Base-by-base conservation (phyloP, 345 rosid genomes). In the Salix purpurea region DNA sequence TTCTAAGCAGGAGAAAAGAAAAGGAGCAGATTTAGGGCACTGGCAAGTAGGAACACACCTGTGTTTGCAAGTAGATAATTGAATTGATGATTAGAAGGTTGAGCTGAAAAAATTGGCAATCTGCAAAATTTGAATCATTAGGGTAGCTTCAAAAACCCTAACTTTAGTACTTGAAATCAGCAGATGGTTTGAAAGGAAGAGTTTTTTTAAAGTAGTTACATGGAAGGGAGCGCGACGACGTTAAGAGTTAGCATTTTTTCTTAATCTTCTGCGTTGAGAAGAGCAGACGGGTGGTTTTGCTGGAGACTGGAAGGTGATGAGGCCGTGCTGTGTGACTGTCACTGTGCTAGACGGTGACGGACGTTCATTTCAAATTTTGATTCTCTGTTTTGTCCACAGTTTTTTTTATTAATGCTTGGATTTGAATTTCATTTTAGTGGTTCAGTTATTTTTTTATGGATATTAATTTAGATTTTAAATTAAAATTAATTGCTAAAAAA, bases 231-330 rank as follows among this genome's bases (percentile, higher is more conserved):
- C 44, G 78, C 69, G 2, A 74, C 64, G 7, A 70, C 60, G 37
- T 36, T 77, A 48, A 11, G 56, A 34, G 74, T 48, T 11, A 77
- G 75, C 86, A 83, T 80, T 67, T 54, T 42, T 30, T 26, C 26
- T 24, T 11, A 14, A 2, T 26, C 32, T 50, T 16, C 56, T 18
- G 7, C 56, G 56, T 1, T 50, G 19, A 2, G 52, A 12, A 46
- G 52, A 46, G 14, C 18, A 4, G 52, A 50, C 19, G 19, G 6
- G 6, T 50, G 56, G n/a, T 50, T 36, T 42, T 11, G 46, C 46
- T 10, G 46, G 46, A 12, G 46, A 42, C 13, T 42, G 46, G 46
- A 42, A 42, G 46, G 4, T 42, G 46, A 10, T 9, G 46, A 42
- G 12, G 46, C 46, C 11, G 12, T 42, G 46, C 46, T 42, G 14